Conservation (phyloP, 163 green algal genomes). For the Chlorella variabilis region DNA sequence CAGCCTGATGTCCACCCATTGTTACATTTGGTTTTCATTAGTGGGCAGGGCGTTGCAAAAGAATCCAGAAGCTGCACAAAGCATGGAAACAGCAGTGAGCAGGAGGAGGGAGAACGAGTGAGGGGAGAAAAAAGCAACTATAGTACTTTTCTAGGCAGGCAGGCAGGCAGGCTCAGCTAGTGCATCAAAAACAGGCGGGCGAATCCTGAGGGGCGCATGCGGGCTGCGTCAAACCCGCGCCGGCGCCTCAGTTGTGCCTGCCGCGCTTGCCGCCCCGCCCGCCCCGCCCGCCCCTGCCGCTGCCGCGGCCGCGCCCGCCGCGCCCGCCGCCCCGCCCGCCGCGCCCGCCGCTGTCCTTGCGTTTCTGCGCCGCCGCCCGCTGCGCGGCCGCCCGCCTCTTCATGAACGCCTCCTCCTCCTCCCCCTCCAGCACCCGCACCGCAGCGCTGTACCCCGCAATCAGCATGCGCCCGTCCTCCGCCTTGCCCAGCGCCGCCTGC, state of each 20-base stretch:
- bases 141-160: too few relatives aligned
- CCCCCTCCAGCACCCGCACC: conserved; percentile 63
- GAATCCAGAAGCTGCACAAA: background rate
- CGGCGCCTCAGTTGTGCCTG: conserved; percentile 4
- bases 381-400: conserved; percentile 47
- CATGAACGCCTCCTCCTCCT: conserved; percentile 70
- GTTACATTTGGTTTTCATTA: too few relatives aligned
- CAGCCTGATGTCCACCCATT: too few relatives aligned
- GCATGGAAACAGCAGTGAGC: background rate
- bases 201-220: too few relatives aligned
- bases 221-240: too few relatives aligned
- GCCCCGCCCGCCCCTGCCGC: conserved; percentile 10
- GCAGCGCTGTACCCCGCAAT: conserved; percentile 60
- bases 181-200: too few relatives aligned
- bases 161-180: background rate
- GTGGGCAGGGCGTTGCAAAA: background rate
- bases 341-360: background rate
- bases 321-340: conserved; percentile 32
- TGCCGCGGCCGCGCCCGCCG: conserved; percentile 28
- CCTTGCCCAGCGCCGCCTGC: conserved; percentile 36
- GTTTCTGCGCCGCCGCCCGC: conserved; percentile 14
- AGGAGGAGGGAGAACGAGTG: background rate
- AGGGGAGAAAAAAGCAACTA: background rate
- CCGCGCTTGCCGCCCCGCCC: background rate
- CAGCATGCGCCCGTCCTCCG: conserved; percentile 44